Evolutionary conservation across 345 rosid species (phyloP).

Genomic region (Combretum micranthum): DNA sequence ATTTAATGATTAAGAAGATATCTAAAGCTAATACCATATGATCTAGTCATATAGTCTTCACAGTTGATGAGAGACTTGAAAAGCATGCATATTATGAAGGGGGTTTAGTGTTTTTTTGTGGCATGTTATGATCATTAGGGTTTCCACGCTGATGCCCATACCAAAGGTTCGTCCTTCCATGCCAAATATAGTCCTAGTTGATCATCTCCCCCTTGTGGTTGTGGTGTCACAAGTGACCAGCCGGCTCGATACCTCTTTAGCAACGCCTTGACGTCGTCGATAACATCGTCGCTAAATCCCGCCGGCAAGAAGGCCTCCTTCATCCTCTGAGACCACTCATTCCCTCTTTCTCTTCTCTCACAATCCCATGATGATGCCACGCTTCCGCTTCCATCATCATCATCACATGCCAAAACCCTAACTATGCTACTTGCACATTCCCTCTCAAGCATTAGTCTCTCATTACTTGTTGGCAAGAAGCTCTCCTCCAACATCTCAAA

Average conservation of each 20-base stretch:
- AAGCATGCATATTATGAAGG: too few relatives aligned
- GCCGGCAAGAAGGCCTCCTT: constrained; percentile 26
- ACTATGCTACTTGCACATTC: constrained; percentile 63
- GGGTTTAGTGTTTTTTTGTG: neutral
- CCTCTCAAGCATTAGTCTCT: constrained; percentile 61
- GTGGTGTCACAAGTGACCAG: constrained; percentile 42
- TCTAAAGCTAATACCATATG: too few relatives aligned
- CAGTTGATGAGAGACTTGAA: too few relatives aligned
- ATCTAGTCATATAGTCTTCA: too few relatives aligned
- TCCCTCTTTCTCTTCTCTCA: constrained; percentile 60
- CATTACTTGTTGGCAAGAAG: constrained; percentile 54
- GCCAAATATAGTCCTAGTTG: constrained; percentile 44
- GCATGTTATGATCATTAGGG: constrained; percentile 29
- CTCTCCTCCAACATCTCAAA: constrained; percentile 74
- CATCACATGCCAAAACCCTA: constrained; percentile 60
- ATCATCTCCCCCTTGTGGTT: constrained; percentile 16
- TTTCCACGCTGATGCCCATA: constrained; percentile 82
- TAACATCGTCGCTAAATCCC: constrained; percentile 55
- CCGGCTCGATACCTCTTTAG: constrained; percentile 56
- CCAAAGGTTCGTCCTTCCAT: constrained; percentile 70
- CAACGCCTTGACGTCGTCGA: constrained; percentile 68
- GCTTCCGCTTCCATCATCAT: neutral
- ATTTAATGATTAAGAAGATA: too few relatives aligned
- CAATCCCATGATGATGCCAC: constrained; percentile 25
- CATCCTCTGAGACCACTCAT: constrained; percentile 47